A percentile compares a stretch with the other conserved stretches of the same genome.
Conservation (phyloP, 2,329 filamentous ascomycete species). For the Tolypocladium capitatum region DNA sequence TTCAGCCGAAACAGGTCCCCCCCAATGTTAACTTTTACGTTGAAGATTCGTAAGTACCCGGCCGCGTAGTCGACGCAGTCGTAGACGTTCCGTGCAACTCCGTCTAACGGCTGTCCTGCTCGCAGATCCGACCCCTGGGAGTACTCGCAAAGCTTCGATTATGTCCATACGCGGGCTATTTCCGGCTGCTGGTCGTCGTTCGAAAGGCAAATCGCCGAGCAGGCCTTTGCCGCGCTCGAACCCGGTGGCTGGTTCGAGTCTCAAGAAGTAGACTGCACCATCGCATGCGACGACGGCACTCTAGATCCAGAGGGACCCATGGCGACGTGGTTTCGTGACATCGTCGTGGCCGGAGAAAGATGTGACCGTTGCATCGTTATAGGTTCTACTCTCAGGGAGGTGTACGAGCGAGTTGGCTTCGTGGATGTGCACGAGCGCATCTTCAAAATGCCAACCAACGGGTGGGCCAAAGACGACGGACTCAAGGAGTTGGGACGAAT, state of each 20-base stretch:
- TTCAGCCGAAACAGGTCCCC: conserved; percentile 53
- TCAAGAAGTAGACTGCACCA: conserved; percentile 29
- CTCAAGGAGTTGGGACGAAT: conserved; percentile 30
- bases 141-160: conserved; percentile 41
- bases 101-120: not conserved
- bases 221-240: conserved; percentile 33
- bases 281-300: conserved; percentile 32
- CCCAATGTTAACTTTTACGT: conserved; percentile 63
- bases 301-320: conserved; percentile 24
- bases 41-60: conserved; percentile 39
- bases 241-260: conserved; percentile 44
- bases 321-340: conserved; percentile 25
- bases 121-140: conserved; percentile 34
- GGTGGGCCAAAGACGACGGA: conserved; percentile 35
- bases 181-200: conserved; percentile 36
- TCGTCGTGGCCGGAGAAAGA: conserved; percentile 22
- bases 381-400: conserved; percentile 19
- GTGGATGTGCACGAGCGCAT: conserved; percentile 37
- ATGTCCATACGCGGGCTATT: conserved; percentile 38
- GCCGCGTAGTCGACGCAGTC: too few species aligned
- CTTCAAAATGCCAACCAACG: conserved; percentile 40
- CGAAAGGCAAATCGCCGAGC: conserved; percentile 34
- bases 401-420: conserved; percentile 37
- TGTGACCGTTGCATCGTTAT: conserved; percentile 25
- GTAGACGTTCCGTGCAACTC: not conserved